Percentiles rank a stretch among this genome's conserved stretches.
Conservation (phyloP, 2,329 filamentous ascomycete species). For the Microsporum ferrugineum region DNA sequence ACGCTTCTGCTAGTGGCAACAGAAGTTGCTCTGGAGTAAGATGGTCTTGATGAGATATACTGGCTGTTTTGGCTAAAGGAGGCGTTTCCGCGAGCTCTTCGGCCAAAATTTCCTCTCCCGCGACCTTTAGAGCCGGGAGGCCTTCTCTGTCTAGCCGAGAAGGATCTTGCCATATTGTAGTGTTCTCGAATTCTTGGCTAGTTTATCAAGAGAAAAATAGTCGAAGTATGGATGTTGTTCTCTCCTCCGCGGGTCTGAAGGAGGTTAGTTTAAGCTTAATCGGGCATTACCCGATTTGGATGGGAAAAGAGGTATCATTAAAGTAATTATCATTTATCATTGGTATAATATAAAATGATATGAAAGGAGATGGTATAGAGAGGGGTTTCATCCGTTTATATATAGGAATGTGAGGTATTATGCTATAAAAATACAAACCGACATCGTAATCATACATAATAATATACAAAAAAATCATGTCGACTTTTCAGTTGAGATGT, state of each 20-base stretch:
- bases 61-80: background rate
- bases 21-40: background rate
- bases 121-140: background rate
- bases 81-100: background rate
- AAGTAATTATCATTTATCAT: background rate
- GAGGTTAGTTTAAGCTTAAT: background rate
- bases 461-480: background rate
- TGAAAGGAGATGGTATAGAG: background rate
- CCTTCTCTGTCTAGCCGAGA: background rate
- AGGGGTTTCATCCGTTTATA: background rate
- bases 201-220: background rate
- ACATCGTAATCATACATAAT: background rate
- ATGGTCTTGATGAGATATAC: background rate
- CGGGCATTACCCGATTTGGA: background rate
- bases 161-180: background rate
- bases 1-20: background rate
- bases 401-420: background rate
- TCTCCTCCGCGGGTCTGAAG: background rate
- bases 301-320: background rate
- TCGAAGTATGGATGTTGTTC: background rate
- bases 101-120: background rate
- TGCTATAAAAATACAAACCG: slow-evolving; percentile 4
- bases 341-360: background rate
- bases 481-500: slow-evolving; percentile 32
- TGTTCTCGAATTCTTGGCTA: background rate